Conservation (phyloP, 306 rosid species). For the Lotus japonicus region DNA sequence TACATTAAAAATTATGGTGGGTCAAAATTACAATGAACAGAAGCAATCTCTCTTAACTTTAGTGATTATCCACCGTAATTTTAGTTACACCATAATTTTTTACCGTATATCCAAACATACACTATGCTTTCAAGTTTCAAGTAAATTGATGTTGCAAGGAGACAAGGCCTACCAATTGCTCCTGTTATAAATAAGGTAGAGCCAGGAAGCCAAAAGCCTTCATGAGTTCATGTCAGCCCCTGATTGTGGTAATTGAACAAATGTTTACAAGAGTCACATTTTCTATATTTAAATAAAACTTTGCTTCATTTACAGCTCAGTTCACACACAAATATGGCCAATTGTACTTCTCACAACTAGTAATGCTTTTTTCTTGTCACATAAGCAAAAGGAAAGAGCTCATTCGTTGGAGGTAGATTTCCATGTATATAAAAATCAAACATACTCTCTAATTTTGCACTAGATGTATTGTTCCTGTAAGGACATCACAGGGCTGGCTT, state of each 20-base stretch:
- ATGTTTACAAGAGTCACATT: background rate
- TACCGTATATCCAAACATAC: too few species aligned
- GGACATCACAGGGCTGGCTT: slow-evolving; percentile 8
- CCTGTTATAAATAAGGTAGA: background rate
- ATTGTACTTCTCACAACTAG: background rate
- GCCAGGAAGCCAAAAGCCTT: background rate
- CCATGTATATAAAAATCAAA: background rate
- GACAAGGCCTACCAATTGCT: too few species aligned
- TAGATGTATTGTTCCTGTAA: slow-evolving; percentile 8
- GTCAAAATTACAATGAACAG: too few species aligned
- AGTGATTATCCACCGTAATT: too few species aligned
- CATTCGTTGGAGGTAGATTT: slow-evolving; percentile 1
- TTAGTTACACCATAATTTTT: too few species aligned
- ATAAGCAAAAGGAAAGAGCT: background rate
- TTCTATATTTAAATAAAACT: background rate
- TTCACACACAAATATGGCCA: background rate
- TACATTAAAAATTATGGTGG: too few species aligned
- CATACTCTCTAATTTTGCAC: slow-evolving; percentile 19
- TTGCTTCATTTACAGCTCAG: background rate
- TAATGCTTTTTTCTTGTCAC: background rate
- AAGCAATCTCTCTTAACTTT: too few species aligned
- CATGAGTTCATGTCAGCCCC: background rate
- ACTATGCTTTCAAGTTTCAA: too few species aligned
- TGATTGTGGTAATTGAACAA: background rate
- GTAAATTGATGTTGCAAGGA: too few species aligned